Conservation (phyloP, 768 basidiomycete species). For the Gloeostereum incarnatum region DNA sequence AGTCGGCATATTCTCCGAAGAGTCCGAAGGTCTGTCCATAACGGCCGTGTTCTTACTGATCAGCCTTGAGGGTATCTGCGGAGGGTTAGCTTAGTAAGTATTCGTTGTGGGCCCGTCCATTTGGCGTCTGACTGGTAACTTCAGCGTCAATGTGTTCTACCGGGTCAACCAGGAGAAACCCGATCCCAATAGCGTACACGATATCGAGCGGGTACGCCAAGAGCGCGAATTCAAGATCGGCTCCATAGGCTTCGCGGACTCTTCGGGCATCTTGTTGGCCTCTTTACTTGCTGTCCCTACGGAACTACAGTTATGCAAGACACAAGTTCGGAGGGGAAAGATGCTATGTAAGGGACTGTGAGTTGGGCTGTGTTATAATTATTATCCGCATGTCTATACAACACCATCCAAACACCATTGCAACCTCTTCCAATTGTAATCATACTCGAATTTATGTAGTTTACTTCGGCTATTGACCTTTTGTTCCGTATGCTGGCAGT, state of each 20-base stretch:
- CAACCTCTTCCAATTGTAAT: too few species aligned
- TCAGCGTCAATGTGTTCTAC: constrained; percentile 81
- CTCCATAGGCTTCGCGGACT: constrained; percentile 81
- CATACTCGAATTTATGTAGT: too few species aligned
- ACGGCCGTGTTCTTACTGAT: constrained; percentile 67
- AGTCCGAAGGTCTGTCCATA: constrained; percentile 37
- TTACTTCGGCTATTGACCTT: too few species aligned
- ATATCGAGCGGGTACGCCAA: constrained; percentile 55
- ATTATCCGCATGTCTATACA: too few species aligned
- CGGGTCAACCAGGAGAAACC: constrained; percentile 68
- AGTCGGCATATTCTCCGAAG: constrained; percentile 49
- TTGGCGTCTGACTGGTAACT: constrained; percentile 4
- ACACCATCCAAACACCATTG: too few species aligned
- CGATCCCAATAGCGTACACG: constrained; percentile 32
- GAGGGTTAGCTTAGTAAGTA: constrained; percentile 83
- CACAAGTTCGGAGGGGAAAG: constrained; percentile 65
- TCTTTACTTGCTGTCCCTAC: constrained; percentile 61
- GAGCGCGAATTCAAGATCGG: constrained; percentile 88
- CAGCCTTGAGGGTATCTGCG: constrained; percentile 84
- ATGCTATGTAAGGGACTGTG: constrained; percentile 58
- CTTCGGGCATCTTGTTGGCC: constrained; percentile 60
- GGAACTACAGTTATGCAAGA: constrained; percentile 67
- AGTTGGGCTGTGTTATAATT: background rate
- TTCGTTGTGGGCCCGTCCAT: background rate
- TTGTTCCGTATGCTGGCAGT: too few species aligned